Evolutionary conservation across 176 grass and related monocot genomes (phyloP).

Genomic region (Hordeum vulgare): DNA sequence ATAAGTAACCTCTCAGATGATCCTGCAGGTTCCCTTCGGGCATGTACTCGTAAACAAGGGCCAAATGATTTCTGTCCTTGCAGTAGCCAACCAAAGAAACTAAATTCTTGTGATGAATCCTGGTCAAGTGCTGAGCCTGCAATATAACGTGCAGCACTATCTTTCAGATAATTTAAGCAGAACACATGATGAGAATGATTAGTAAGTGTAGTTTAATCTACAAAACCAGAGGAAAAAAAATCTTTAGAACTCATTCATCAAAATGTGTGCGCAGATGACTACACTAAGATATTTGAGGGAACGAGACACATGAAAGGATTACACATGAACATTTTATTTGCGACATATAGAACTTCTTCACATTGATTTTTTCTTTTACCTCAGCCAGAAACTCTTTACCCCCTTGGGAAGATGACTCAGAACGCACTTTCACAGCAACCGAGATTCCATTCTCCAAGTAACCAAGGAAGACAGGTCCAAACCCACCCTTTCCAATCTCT

Average conservation of each 20-base stretch:
- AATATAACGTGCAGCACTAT: neutral
- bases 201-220: neutral
- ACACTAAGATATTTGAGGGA: neutral
- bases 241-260: neutral
- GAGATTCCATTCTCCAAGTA: slow-evolving; percentile 38
- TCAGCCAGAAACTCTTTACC: slow-evolving; percentile 51
- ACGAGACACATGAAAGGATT: neutral
- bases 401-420: slow-evolving; percentile 38
- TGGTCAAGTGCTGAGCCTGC: slow-evolving; percentile 45
- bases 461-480: slow-evolving; percentile 57
- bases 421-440: slow-evolving; percentile 60
- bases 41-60: slow-evolving; percentile 48
- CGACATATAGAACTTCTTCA: neutral
- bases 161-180: neutral
- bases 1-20: slow-evolving; percentile 43
- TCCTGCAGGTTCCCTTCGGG: slow-evolving; percentile 27
- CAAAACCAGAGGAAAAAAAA: neutral
- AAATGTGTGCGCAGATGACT: neutral
- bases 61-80: slow-evolving; percentile 38
- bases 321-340: neutral
- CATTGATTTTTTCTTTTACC: slow-evolving; percentile 28
- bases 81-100: slow-evolving; percentile 67
- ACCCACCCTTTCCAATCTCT: slow-evolving; percentile 58
- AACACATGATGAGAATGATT: neutral
- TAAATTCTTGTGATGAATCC: slow-evolving; percentile 66